Conservation (phyloP, 2,329 filamentous ascomycete species). For the Colletotrichum destructivum region DNA sequence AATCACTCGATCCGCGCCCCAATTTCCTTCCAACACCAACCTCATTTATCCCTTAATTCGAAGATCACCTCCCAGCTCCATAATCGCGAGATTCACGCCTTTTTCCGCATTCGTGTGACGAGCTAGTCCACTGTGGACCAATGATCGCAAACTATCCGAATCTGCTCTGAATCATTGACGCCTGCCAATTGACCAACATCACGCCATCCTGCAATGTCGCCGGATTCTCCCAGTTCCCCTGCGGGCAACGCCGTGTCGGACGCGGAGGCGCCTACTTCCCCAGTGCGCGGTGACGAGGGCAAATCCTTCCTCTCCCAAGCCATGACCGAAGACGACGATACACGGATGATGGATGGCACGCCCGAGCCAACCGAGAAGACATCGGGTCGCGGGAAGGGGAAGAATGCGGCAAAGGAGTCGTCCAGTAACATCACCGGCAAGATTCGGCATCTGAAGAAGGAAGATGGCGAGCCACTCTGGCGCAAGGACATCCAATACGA, state of each 20-base stretch:
- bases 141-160: slow-evolving; percentile 32
- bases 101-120: slow-evolving; percentile 33
- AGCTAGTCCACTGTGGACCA: slow-evolving; percentile 17
- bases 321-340: slow-evolving; percentile 61
- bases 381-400: slow-evolving; percentile 52
- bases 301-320: slow-evolving; percentile 64
- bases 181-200: slow-evolving; percentile 31
- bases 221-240: slow-evolving; percentile 56
- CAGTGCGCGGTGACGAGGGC: slow-evolving; percentile 54
- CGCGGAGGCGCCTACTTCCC: slow-evolving; percentile 63
- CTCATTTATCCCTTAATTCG: slow-evolving; percentile 3
- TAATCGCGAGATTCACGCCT: slow-evolving; percentile 20
- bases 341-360: slow-evolving; percentile 57
- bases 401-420: slow-evolving; percentile 54
- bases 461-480: slow-evolving; percentile 90
- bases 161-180: slow-evolving; percentile 22
- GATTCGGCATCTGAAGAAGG: slow-evolving; percentile 89
- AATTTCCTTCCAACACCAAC: slow-evolving; percentile 4
- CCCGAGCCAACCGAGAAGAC: slow-evolving; percentile 61
- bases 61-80: slow-evolving; percentile 10
- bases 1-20: slow-evolving; percentile 4
- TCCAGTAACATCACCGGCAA: slow-evolving; percentile 70
- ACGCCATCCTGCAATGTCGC: slow-evolving; percentile 51
- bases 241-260: slow-evolving; percentile 59
- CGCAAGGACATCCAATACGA: slow-evolving; percentile 91